Evolutionary conservation across 2,329 filamentous ascomycete species (phyloP).

Genomic region (Penicillium sp.): DNA sequence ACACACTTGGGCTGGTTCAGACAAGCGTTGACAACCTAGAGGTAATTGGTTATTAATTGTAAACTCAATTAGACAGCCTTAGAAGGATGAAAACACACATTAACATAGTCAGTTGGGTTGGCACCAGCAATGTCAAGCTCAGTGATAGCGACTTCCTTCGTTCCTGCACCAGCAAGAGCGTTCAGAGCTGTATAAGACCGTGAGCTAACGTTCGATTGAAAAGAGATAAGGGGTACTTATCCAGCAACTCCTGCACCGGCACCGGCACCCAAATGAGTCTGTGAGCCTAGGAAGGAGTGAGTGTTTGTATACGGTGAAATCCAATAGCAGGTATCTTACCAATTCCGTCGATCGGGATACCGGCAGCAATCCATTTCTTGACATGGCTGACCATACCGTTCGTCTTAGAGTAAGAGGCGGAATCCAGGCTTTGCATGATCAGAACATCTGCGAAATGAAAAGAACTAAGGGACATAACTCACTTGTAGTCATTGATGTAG

Average conservation of each 20-base stretch:
- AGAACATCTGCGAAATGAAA: not conserved
- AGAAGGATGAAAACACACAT: slow-evolving; percentile 32
- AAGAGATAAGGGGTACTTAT: not conserved
- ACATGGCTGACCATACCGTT: slow-evolving; percentile 62
- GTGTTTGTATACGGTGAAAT: not conserved
- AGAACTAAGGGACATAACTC: slow-evolving; percentile 10
- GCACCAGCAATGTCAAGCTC: slow-evolving; percentile 70
- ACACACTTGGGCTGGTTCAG: slow-evolving; percentile 63
- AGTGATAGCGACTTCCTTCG: slow-evolving; percentile 65
- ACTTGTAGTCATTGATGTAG: slow-evolving; percentile 73
- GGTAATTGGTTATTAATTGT: not conserved
- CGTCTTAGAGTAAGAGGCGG: slow-evolving; percentile 62
- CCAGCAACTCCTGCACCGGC: not conserved
- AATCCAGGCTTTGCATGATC: slow-evolving; percentile 63
- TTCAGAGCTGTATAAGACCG: slow-evolving; percentile 53
- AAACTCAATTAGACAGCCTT: too few species aligned
- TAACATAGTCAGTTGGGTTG: slow-evolving; percentile 61
- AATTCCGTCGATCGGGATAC: slow-evolving; percentile 69
- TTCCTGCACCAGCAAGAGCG: slow-evolving; percentile 55
- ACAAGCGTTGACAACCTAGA: slow-evolving; percentile 57
- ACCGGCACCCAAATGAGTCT: slow-evolving; percentile 51
- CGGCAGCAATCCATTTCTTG: slow-evolving; percentile 64
- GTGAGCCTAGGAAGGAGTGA: too few species aligned
- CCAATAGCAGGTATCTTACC: slow-evolving; percentile 34
- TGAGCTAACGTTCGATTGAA: slow-evolving; percentile 15